These are phyloP conservation scores for Rosa hybrid DNA, from an alignment of 331 rosid species.

Conservation along the genomic window DNA sequence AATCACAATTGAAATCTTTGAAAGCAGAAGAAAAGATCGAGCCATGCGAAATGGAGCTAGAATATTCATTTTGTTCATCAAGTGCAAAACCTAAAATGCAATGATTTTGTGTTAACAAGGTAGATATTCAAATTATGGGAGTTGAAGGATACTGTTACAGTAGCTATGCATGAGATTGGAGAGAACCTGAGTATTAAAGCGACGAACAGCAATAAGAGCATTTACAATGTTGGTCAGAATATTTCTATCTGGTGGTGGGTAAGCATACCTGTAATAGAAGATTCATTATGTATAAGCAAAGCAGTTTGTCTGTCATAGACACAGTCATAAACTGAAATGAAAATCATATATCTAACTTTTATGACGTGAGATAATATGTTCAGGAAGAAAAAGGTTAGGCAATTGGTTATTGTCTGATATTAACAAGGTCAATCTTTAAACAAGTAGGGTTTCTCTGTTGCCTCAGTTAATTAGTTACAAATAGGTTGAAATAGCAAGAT, in stretches of 20 bases:
- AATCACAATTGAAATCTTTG: neutral
- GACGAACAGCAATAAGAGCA: slow-evolving; percentile 95
- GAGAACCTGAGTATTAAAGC: slow-evolving; percentile 89
- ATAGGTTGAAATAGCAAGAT: no score
- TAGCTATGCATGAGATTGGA: slow-evolving; percentile 20
- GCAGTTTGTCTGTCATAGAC: slow-evolving; percentile 11
- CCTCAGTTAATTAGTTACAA: no score
- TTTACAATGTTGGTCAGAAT: slow-evolving; percentile 89
- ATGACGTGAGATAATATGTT: neutral
- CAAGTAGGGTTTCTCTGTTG: neutral
- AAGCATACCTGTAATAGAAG: slow-evolving; percentile 70
- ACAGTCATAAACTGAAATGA: neutral
- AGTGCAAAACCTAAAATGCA: slow-evolving; percentile 73
- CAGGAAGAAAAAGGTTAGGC: neutral
- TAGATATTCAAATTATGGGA: slow-evolving; percentile 15
- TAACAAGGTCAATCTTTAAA: neutral
- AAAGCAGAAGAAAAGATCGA: slow-evolving; percentile 43
- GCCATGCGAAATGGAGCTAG: slow-evolving; percentile 98
- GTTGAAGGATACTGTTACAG: slow-evolving; percentile 18
- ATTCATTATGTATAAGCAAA: slow-evolving; percentile 21
- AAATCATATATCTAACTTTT: neutral
- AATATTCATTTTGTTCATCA: slow-evolving; percentile 98
- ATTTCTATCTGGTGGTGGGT: slow-evolving; percentile 97
- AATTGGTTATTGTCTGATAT: neutral
- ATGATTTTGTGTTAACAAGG: slow-evolving; percentile 18